Evolutionary conservation across 202 grass and related monocot species (phyloP).

Genomic region (Sporobolus alterniflorus): DNA sequence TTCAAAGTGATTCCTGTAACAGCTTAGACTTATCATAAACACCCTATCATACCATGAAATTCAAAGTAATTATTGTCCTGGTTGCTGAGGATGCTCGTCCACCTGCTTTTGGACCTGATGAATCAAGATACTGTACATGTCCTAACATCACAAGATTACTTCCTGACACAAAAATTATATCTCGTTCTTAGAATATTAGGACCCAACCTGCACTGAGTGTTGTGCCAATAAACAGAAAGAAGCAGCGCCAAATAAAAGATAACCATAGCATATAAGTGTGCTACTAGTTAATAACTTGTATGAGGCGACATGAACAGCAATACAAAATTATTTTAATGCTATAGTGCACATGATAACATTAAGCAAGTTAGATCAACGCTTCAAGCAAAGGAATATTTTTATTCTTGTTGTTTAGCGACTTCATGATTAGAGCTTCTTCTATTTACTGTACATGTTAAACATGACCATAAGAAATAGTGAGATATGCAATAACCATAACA

Average conservation of each 20-base stretch:
- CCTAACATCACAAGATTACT: slow-evolving; percentile 41
- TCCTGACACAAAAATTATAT: slow-evolving; percentile 21
- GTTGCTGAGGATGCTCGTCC: slow-evolving; percentile 21
- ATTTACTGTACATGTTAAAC: neutral
- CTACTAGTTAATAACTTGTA: neutral
- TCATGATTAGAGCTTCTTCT: neutral
- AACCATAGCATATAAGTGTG: neutral
- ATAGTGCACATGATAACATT: neutral
- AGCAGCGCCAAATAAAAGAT: neutral
- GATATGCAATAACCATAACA: neutral
- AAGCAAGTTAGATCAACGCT: neutral
- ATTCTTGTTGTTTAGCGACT: neutral
- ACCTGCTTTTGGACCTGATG: slow-evolving; percentile 34
- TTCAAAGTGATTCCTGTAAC: slow-evolving; percentile 15
- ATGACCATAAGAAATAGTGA: neutral
- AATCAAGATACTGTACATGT: neutral
- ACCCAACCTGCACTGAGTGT: slow-evolving; percentile 38
- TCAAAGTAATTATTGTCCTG: too few species aligned
- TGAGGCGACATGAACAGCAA: neutral
- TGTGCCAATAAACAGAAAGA: slow-evolving; percentile 16
- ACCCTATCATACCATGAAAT: slow-evolving; percentile 72
- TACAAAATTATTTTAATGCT: neutral
- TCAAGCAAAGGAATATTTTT: neutral
- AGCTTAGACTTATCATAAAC: slow-evolving; percentile 17
- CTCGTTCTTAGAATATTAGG: slow-evolving; percentile 18